These are phyloP conservation scores for Ogataea pilisensis DNA, from an alignment of 805 yeast genomes.

Conservation along the genomic window DNA sequence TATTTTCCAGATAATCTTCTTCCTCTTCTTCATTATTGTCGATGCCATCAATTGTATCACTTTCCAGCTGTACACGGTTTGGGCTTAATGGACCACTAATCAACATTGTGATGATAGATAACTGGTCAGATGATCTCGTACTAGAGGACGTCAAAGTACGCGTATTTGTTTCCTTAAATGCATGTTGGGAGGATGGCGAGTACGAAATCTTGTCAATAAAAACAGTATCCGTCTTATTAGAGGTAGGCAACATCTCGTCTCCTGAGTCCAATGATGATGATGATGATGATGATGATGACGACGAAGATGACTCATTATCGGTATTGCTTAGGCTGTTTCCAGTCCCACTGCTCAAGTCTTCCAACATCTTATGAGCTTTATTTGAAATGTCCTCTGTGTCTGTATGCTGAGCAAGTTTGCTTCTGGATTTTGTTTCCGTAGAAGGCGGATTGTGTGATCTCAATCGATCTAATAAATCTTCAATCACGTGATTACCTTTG, in stretches of 20 bases:
- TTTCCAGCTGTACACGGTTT: conserved; percentile 8
- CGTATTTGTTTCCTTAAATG: not conserved
- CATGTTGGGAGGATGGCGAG: not conserved
- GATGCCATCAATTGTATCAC: conserved; percentile 1
- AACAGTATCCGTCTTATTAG: not conserved
- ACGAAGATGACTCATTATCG: too few species aligned
- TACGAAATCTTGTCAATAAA: not conserved
- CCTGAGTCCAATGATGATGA: too few species aligned
- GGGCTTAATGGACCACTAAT: conserved; percentile 21
- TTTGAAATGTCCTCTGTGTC: conserved; percentile 15
- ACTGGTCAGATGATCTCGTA: conserved; percentile 8
- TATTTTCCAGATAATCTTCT: conserved; percentile 1
- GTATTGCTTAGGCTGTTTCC: too few species aligned
- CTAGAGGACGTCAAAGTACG: conserved; percentile 2
- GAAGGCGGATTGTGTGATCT: conserved; percentile 11
- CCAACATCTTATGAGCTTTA: conserved; percentile 23
- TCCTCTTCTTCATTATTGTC: conserved; percentile 7
- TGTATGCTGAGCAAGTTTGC: conserved; percentile 5
- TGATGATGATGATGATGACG: too few species aligned
- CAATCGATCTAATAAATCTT: conserved; percentile 21
- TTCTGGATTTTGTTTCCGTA: not conserved
- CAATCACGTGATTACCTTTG: conserved; percentile 16
- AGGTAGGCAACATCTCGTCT: too few species aligned
- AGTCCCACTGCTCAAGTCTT: conserved; percentile 5
- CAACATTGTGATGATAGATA: conserved; percentile 21